Base-by-base conservation (phyloP, 1,284 basidiomycete genomes). In the Tetrapyrgos nigripes region DNA sequence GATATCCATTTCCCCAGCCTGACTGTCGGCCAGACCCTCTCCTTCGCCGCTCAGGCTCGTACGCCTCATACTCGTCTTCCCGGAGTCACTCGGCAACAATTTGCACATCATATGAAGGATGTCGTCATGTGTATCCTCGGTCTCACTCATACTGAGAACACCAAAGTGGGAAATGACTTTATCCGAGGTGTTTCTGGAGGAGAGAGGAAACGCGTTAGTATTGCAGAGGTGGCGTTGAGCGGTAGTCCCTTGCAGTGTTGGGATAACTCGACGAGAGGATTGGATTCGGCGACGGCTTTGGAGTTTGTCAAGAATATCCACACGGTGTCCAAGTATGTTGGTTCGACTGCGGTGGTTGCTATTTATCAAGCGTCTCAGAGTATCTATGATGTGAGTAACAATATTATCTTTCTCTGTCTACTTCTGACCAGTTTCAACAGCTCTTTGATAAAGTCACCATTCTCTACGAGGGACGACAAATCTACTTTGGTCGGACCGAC, bases 141-240 rank as follows among this genome's bases (percentile, higher is more conserved):
- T 70, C 84, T 87, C 65, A 74, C 78, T 21, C 84, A 86, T 73
- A 86, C 84, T n/a, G 74, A 76, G 62, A 76, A 82, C 66, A 86
- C 83, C 21, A 72, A 81, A 35, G 83, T 83, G 51, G 80, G 81
- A 8, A 79, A 80, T 63, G 79, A 81, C 43, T 80, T 81, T 62
- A 75, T 86, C 17, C 80, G 85, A 54, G 85, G 85, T 69, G 80
- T 87, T 17, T 80, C 77, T 26, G 84, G 84, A 59, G 84, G 84
- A 49, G 84, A 81, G 70, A 70, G 84, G 29, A 86, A 86, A 73
- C 82, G 85, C 60, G 85, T 86, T 27, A 83, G 81, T 9, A 83
- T 87, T 58, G 79, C 82, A 33, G 85, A 87, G 69, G 60, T 59
- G 23, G 63, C 57, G 14, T 53, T 64, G 21, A 61, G 56, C 40